A percentile compares a stretch with the other conserved stretches of the same genome.
phyloP scores from a whole-genome alignment of 768 basidiomycete genomes.

The Lactifluus pinguis region DNA sequence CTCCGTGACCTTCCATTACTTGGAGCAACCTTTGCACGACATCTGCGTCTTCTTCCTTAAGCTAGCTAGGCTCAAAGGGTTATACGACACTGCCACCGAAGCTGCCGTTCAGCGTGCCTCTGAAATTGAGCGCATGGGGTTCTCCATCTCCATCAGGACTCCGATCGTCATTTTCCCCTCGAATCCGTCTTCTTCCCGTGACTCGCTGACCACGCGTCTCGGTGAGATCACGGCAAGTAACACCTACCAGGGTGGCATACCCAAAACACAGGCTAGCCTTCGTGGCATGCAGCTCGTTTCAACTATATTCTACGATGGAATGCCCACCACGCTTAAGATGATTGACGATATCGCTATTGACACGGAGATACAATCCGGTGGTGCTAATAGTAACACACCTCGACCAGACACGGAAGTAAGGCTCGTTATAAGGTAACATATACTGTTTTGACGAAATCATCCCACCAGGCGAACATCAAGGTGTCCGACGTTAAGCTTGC shows the following conservation, averaged over 20 bases:
- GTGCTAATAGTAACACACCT: constrained; percentile 42
- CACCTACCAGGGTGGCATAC: constrained; percentile 45
- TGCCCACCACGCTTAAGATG: constrained; percentile 61
- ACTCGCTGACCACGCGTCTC: constrained; percentile 71
- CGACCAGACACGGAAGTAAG: constrained; percentile 71
- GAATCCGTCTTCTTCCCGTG: constrained; percentile 47
- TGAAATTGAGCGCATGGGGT: constrained; percentile 92
- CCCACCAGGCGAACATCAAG: constrained; percentile 50
- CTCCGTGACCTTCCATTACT: constrained; percentile 81
- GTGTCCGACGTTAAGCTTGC: constrained; percentile 80
- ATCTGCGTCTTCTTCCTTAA: constrained; percentile 77
- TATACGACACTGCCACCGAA: constrained; percentile 91
- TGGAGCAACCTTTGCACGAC: constrained; percentile 85
- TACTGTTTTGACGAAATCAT: not conserved
- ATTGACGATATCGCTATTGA: constrained; percentile 82
- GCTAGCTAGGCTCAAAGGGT: constrained; percentile 82
- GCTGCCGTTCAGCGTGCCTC: constrained; percentile 88
- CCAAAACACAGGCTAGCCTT: constrained; percentile 65
- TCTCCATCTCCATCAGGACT: constrained; percentile 81
- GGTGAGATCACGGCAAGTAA: constrained; percentile 87
- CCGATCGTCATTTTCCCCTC: constrained; percentile 88
- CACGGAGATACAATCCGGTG: constrained; percentile 57
- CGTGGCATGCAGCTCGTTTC: constrained; percentile 80
- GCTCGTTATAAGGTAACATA: not conserved
- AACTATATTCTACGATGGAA: constrained; percentile 40